Evolutionary conservation across 2,329 filamentous ascomycete genomes (phyloP), one percentile per base, ranked within the genome.

Genomic region (Trichophyton mentagrophytes): DNA sequence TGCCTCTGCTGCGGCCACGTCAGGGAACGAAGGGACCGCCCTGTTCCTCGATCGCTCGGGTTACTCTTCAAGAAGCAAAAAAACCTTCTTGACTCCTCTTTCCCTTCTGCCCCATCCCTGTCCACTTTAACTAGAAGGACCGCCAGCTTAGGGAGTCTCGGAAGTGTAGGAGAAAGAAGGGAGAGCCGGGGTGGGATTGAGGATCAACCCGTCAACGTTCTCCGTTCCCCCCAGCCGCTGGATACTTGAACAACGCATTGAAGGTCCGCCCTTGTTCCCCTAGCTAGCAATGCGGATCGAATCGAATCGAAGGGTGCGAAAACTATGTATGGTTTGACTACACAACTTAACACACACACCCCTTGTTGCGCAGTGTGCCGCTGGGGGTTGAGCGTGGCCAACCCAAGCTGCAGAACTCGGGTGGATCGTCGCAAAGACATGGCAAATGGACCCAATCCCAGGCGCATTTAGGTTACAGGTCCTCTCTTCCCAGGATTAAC

Each of bases 351-450:
- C 46, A 51, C 20, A 47, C 44, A 47, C 44, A 22, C 46, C 46
- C 46, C 46, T 15, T 25, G 20, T 22, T 51, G 46, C 46, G 30
- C 51, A 55, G 25, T 55, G 51, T 55, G 51, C 51, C 51, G 51
- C 51, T 36, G 51, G 38, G 20, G 38, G 27, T 17, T 55, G 27
- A 55, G 51, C 51, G 51, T 55, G 51, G 51, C 51, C 51, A 55
- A 55, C 51, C 51, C 51, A 55, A 55, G 51, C 51, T 55, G 51
- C 51, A 55, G 51, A 55, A 47, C 27, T 55, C 51, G 51, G 30
- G 51, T 55, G 51, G 51, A 55, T 55, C 51, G 51, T 55, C 51
- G 51, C 51, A 55, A 55, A 55, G 51, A 55, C 51, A 55, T 55
- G 51, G 51, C 51, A 55, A 55, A 55, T 55, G 51, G 51, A 55